Percentiles rank a stretch among this genome's conserved stretches.
Evolutionary conservation across 2,329 filamentous ascomycete species (phyloP).

Genomic region (Fusarium nurragi): DNA sequence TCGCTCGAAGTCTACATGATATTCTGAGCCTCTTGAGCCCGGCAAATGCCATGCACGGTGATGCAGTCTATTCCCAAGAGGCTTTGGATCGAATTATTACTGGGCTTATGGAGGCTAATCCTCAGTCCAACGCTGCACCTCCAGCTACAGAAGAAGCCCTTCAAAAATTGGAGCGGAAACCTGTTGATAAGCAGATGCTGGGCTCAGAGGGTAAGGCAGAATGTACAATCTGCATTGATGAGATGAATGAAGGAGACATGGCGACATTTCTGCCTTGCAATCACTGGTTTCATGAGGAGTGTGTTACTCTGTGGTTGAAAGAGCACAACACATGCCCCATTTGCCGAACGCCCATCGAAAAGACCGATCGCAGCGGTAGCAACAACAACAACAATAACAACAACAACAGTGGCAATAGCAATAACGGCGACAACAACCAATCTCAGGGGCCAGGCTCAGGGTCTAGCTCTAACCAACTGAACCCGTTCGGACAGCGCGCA

Average conservation of each 20-base stretch:
- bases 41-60: slow-evolving; percentile 68
- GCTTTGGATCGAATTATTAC: slow-evolving; percentile 89
- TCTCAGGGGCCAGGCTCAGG: slow-evolving; percentile 24
- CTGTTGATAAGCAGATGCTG: slow-evolving; percentile 75
- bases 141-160: slow-evolving; percentile 83
- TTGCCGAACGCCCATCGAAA: slow-evolving; percentile 70
- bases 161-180: slow-evolving; percentile 74
- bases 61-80: slow-evolving; percentile 91
- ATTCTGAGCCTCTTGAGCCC: slow-evolving; percentile 65
- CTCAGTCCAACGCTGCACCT: slow-evolving; percentile 78
- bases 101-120: slow-evolving; percentile 85
- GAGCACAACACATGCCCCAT: slow-evolving; percentile 95
- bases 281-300: slow-evolving; percentile 92
- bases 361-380: slow-evolving; percentile 38
- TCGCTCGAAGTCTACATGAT: slow-evolving; percentile 57
- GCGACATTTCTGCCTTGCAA: slow-evolving; percentile 84
- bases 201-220: slow-evolving; percentile 74
- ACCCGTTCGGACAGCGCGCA: slow-evolving; percentile 6
- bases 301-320: slow-evolving; percentile 83
- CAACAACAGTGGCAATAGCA: slow-evolving; percentile 13
- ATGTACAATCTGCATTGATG: slow-evolving; percentile 95
- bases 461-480: slow-evolving; percentile 15
- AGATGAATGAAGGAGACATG: slow-evolving; percentile 76
- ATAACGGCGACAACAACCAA: slow-evolving; percentile 4
- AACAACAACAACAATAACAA: slow-evolving; percentile 29